phyloP scores from a whole-genome alignment of 2,329 filamentous ascomycete genomes.

The Paraconiothyrium sp. region DNA sequence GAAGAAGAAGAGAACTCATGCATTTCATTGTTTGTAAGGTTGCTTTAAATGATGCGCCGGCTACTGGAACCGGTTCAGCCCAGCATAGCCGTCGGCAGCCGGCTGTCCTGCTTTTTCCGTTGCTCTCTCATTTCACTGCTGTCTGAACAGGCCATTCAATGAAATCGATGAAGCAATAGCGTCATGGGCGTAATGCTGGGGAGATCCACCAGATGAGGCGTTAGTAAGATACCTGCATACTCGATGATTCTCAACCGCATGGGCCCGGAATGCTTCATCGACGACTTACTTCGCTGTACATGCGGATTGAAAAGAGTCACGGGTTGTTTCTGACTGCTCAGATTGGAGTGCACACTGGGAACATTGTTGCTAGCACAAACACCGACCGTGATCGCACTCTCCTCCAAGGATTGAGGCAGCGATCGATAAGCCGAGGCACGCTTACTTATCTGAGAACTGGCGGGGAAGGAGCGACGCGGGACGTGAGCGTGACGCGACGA shows the following conservation, averaged over 20 bases:
- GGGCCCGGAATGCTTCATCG: too few species aligned
- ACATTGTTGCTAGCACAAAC: too few species aligned
- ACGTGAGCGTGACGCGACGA: not conserved
- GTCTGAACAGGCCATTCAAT: not conserved
- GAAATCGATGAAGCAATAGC: not conserved
- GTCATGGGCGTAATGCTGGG: not conserved
- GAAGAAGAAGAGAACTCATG: not conserved
- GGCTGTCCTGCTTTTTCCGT: not conserved
- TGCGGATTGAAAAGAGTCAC: too few species aligned
- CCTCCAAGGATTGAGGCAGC: not conserved
- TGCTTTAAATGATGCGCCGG: not conserved
- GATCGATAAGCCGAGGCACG: not conserved
- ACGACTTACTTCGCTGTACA: too few species aligned
- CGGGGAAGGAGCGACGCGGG: constrained; percentile 2
- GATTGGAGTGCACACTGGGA: too few species aligned
- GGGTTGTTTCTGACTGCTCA: too few species aligned
- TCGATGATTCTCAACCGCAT: not conserved
- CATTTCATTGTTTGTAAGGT: not conserved
- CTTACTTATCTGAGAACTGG: not conserved
- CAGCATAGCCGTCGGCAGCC: not conserved
- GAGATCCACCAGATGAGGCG: not conserved
- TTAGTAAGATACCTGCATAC: not conserved
- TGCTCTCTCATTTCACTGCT: not conserved
- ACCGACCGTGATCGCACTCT: too few species aligned
- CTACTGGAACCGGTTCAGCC: constrained; percentile 2